Evolutionary conservation across 768 basidiomycete species (phyloP), one percentile per base, ranked within the genome.

Genomic region (Collybia sordida): DNA sequence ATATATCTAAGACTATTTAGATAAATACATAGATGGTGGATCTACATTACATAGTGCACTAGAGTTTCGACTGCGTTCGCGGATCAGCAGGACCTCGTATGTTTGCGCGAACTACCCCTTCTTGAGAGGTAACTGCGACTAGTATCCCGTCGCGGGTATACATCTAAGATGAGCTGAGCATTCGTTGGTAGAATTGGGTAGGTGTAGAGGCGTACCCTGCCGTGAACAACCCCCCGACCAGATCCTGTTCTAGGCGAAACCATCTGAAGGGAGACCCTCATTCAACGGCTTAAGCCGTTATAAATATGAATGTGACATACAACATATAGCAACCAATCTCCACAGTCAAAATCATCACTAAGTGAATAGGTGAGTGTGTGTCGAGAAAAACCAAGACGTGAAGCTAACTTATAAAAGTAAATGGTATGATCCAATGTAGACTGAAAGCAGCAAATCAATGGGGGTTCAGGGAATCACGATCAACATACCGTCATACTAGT

Each of bases 341-440:
- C 85, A 59, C 86, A 89, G 60, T 89, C 75, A 58, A 93, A 89
- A 41, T 77, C 67, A 58, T 92, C 77, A 55, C 89, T 56, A 25
- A 52, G 46, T 39, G 62, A 23, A 15, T 37, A 3, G 45, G 42
- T 25, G 9, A 49, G 51, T 9, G 34, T n/a, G 35, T 23, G 22
- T 14, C 17, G 4, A n/a, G 14, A 6, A 39, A 7, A 8, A 28
- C 22, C 8, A 18, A 44, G 15, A 22, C 3, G 15, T 8, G 37
- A 27, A 14, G 59, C 80, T 61, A 63, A 88, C 88, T 79, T 75
- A 57, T 91, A 93, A 64, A 84, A 93, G 72, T 79, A 87, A 50
- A 93, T 83, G 28, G 85, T 75, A 67, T 93, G 90, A 65, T 92
- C 89, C 35, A 92, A 66, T 2, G 85, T 83, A 15, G 86, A 86